Evolutionary conservation across 768 basidiomycete genomes (phyloP), one percentile per base, ranked within the genome.

Genomic region (Mycena vulgaris): DNA sequence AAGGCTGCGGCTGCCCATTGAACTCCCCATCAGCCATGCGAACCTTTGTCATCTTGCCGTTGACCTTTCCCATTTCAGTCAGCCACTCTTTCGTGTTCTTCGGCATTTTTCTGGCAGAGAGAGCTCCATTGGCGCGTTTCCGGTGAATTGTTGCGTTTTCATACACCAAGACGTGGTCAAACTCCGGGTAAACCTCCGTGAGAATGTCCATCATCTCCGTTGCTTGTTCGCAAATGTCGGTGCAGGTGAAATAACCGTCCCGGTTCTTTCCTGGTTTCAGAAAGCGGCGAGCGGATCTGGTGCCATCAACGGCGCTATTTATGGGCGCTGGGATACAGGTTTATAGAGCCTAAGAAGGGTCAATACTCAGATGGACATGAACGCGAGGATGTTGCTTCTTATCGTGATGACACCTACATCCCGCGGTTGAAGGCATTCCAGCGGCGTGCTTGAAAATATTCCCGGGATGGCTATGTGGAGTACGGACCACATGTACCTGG

Each of bases 341-440:
- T 71, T 13, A 63, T 21, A 17, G 57, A 56, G 39, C 70, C 68
- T 1, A 65, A 66, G 27, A 78, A 75, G 35, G 78, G 77, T 5
- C 70, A 75, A 64, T 81, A 79, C 56, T 51, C 72, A 9, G 78
- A 80, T 69, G 77, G 79, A 17, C 79, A n/a, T 59, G 76, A 80
- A 61, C 55, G 71, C 5, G 66, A 58, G 35, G 80, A 82, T 75
- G 79, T 83, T 10, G 74, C 78, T 3, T 35, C n/a, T n/a, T n/a
- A n/a, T n/a, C n/a, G n/a, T n/a, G n/a, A n/a, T n/a, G n/a, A n/a
- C n/a, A n/a, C n/a, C n/a, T n/a, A n/a, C n/a, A n/a, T n/a, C n/a
- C n/a, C n/a, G n/a, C n/a, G n/a, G n/a, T n/a, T n/a, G n/a, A n/a
- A n/a, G n/a, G n/a, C n/a, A n/a, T n/a, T n/a, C n/a, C n/a, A n/a